Conservation (phyloP, 106 monocot species). For the Hemerocallis citrina region DNA sequence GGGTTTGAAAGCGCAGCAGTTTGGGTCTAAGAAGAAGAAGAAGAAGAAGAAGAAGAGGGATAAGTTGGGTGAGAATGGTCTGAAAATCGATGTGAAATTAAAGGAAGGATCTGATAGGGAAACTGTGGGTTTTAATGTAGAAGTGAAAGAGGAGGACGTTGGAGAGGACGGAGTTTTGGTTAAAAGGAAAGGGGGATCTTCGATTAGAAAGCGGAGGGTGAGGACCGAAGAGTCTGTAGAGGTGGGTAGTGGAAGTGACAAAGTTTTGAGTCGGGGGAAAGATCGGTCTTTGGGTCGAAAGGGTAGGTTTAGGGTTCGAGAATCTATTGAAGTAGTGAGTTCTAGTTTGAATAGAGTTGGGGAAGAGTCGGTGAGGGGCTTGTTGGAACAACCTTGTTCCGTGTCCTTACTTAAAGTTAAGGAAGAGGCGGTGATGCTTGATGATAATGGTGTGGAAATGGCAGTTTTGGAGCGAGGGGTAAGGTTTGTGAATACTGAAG, state of each 20-base stretch:
- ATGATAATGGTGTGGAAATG: constrained; percentile 9
- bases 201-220: not conserved
- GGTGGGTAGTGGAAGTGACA: not conserved
- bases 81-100: not conserved
- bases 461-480: not conserved
- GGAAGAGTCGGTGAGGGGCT: not conserved
- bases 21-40: constrained; percentile 17
- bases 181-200: constrained; percentile 7
- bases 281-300: not conserved
- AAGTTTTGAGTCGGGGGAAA: constrained; percentile 9
- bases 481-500: too few species aligned
- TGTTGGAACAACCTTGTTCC: constrained; percentile 3
- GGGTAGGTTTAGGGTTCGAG: not conserved
- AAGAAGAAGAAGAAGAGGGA: constrained; percentile 22
- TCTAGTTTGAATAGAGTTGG: not conserved
- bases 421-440: constrained; percentile 5
- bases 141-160: not conserved
- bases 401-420: not conserved
- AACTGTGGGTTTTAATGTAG: not conserved
- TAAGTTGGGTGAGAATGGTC: not conserved
- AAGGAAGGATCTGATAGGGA: not conserved
- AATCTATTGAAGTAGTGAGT: not conserved
- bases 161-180: not conserved
- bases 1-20: too few species aligned
- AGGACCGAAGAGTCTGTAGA: not conserved